Evolutionary conservation across 352 stramenopile species (phyloP).

Genomic region (Pythium volutum): DNA sequence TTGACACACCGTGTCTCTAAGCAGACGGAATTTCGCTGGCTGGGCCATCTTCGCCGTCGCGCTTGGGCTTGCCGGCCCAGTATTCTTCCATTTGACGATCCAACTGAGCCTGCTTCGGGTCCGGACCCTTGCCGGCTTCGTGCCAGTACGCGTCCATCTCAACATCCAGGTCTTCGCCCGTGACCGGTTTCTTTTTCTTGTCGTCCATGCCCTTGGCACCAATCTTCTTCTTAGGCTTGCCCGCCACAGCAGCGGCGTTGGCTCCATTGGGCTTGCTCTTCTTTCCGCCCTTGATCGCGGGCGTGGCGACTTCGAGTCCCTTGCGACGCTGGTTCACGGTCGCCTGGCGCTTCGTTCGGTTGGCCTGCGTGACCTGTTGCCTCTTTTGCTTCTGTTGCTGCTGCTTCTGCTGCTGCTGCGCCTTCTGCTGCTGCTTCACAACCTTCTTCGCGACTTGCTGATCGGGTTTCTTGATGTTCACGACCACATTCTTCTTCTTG

Average conservation of each 20-base stretch:
- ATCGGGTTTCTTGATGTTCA: slow-evolving; percentile 23
- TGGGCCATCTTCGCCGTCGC: slow-evolving; percentile 14
- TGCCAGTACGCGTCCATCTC: slow-evolving; percentile 91
- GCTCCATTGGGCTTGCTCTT: slow-evolving; percentile 20
- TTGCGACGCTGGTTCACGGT: slow-evolving; percentile 71
- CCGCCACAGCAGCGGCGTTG: slow-evolving; percentile 5
- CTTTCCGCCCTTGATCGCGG: slow-evolving; percentile 23
- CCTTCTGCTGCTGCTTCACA: slow-evolving; percentile 23
- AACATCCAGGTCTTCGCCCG: slow-evolving; percentile 77
- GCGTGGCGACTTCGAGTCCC: slow-evolving; percentile 37
- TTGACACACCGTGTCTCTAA: slow-evolving; percentile 10
- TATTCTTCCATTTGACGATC: slow-evolving; percentile 89
- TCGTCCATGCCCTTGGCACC: slow-evolving; percentile 22
- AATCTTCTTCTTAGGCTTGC: slow-evolving; percentile 22
- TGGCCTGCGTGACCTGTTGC: slow-evolving; percentile 52
- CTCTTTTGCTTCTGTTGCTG: slow-evolving; percentile 69
- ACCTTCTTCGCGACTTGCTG: slow-evolving; percentile 13
- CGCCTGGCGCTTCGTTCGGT: slow-evolving; percentile 72
- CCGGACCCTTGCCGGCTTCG: slow-evolving; percentile 82
- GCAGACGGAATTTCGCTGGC: slow-evolving; percentile 15
- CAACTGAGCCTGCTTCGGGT: slow-evolving; percentile 73
- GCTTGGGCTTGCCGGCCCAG: slow-evolving; percentile 79
- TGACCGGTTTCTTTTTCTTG: slow-evolving; percentile 49
- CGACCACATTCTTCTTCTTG: slow-evolving; percentile 21
- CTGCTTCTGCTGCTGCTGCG: slow-evolving; percentile 23